Evolutionary conservation across 208 protist genomes (phyloP), one percentile per base, ranked within the genome.

Genomic region (Trypanosoma conorhini): DNA sequence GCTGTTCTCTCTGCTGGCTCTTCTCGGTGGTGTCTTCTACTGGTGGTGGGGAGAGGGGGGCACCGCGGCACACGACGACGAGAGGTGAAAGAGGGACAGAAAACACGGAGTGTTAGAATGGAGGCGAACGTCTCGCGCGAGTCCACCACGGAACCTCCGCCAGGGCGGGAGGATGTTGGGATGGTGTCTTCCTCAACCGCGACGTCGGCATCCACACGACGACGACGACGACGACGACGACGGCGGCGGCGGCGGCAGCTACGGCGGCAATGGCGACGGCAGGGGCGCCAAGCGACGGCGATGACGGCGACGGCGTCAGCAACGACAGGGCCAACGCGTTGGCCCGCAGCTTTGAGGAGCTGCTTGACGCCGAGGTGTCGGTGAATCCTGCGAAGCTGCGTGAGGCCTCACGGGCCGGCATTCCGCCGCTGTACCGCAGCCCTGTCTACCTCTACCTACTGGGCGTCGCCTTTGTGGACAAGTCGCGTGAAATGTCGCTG

Each of bases 401-500:
- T 12, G 91, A 96, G 70, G 88, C 87, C 28, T 77, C 91, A 1
- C 84, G 85, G 24, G 81, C 87, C 26, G 91, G 91, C 44, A 86
- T 96, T 44, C 86, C 86, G 0, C 63, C 80, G 0, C 67, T 65
- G 4, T 87, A 91, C 68, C 86, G 91, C 59, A 82, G 80, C 59
- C 76, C 83, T 7, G 91, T 94, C 51, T 96, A 96, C 73, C 82
- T 87, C 63, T 92, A 96, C 68, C 80, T 96, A 0, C 80, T 96
- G 35, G 87, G 87, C 30, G 77, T 94, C 38, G 76, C 88, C 26
- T 83, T 84, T 33, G 80, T 79, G 21, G 87, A 96, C 65, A 92
- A 92, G 69, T 93, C 88, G 19, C 80, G 79, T 48, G 87, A 96
- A 74, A 92, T 96, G 90, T 88, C 85, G 63, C 73, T 93, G 74